Evolutionary conservation across 768 basidiomycete species (phyloP), one percentile per base, ranked within the genome.

Genomic region (Russula sp.): DNA sequence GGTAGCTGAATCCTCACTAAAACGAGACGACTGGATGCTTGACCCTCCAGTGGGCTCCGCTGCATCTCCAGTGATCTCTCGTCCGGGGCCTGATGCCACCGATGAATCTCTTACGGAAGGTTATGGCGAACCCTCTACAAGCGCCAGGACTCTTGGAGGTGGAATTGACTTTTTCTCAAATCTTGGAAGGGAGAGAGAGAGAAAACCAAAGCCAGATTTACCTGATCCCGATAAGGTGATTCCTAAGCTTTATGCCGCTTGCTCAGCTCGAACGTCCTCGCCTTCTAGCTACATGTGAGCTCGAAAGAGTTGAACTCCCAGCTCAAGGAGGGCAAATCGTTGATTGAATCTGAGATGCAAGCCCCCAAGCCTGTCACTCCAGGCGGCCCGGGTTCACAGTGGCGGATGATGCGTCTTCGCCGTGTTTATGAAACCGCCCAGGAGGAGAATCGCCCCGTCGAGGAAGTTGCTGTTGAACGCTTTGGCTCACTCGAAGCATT

Each of bases 381-480:
- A 0, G 96, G 96, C 2, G 94, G 93, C 2, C 89, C 94, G 5
- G 96, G 96, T 11, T 93, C 92, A 2, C 86, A 85, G 71, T 99
- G 97, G 96, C 86, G 97, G 16, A 98, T 98, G 97, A 94, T 91
- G 87, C 93, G 94, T 69, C 83, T 99, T 0, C 84, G 87, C 45
- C 82, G 91, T 16, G 88, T 93, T 1, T 95, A 92, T 71, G 96
- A 98, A 72, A 82, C 89, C 3, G 93, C 90, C 0, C 86, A 92
- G 62, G 95, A 98, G 70, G 93, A 95, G 73, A 82, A 83, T 6
- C 75, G 79, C 5, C 71, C 85, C 0, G 72, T 92, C 11, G 87
- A 91, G 67, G 83, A 94, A 62, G 82, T 98, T 35, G 96, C 89
- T 0, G 67, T 91, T 13, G 96, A 98, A 63, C 84, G 94, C 6